Evolutionary conservation across 2,329 filamentous ascomycete genomes (phyloP).

Genomic region (Aspergillus fructus): DNA sequence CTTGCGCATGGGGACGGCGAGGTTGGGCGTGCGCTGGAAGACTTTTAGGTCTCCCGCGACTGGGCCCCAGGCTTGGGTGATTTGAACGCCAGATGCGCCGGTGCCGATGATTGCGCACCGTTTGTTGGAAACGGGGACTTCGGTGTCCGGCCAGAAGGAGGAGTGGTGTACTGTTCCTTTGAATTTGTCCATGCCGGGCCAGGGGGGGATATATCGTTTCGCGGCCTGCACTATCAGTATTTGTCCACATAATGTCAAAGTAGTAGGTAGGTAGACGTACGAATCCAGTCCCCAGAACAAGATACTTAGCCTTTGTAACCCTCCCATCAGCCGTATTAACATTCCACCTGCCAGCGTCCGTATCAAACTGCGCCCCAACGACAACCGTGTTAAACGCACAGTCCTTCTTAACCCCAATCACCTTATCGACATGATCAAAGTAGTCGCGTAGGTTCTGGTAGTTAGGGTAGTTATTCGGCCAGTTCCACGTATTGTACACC

Average conservation of each 20-base stretch:
- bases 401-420: conserved; percentile 45
- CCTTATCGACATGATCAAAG: conserved; percentile 48
- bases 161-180: conserved; percentile 55
- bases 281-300: conserved; percentile 47
- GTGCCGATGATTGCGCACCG: conserved; percentile 44
- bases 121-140: conserved; percentile 28
- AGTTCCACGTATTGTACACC: conserved; percentile 48
- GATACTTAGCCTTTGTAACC: conserved; percentile 40
- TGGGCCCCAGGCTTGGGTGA: conserved; percentile 21
- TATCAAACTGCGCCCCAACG: conserved; percentile 42
- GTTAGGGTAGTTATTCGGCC: conserved; percentile 32
- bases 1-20: conserved; percentile 25
- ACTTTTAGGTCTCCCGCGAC: conserved; percentile 19
- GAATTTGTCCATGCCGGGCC: conserved; percentile 44
- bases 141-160: conserved; percentile 45
- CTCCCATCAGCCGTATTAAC: conserved; percentile 46
- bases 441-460: conserved; percentile 44
- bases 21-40: conserved; percentile 27
- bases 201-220: conserved; percentile 44
- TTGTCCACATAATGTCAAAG: no score
- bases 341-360: conserved; percentile 40
- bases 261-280: neutral
- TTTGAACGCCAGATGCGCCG: conserved; percentile 44
- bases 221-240: conserved; percentile 21
- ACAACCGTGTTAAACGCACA: conserved; percentile 48